Percentiles rank a stretch among this genome's conserved stretches.
These are phyloP conservation scores for Artemisia argyi DNA, from an alignment of 129 eudicot genomes.

Conservation along the genomic window DNA sequence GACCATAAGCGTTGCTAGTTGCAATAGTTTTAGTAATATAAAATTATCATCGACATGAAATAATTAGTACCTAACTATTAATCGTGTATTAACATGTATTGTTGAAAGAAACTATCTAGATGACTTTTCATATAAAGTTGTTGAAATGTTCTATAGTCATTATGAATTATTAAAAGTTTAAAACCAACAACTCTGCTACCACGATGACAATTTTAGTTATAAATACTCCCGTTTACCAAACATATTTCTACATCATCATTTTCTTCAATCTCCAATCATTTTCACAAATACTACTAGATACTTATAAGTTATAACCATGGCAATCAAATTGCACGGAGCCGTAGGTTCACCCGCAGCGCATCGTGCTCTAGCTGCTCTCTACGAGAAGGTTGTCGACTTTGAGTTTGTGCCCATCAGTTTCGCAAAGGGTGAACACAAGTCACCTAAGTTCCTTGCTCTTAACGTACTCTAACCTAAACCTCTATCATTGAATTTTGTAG, in stretches of 20 bases:
- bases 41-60: too few species aligned
- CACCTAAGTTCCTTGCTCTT: conserved; percentile 34
- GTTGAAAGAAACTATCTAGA: too few species aligned
- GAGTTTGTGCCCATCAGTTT: conserved; percentile 26
- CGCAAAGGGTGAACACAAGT: conserved; percentile 25
- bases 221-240: not conserved
- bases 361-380: conserved; percentile 44
- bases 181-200: too few species aligned
- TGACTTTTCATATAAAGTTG: too few species aligned
- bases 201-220: not conserved
- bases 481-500: not conserved
- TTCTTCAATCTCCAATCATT: not conserved
- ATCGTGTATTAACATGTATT: too few species aligned
- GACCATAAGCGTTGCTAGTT: too few species aligned
- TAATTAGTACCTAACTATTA: too few species aligned
- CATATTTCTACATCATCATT: not conserved
- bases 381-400: conserved; percentile 32
- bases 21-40: too few species aligned
- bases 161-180: too few species aligned
- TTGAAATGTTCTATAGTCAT: too few species aligned
- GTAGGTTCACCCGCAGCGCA: conserved; percentile 31
- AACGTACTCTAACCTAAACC: conserved; percentile 33
- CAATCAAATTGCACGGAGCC: conserved; percentile 41
- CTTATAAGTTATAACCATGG: conserved; percentile 17
- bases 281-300: not conserved